A percentile compares a stretch with the other conserved stretches of the same genome.
phyloP scores from a whole-genome alignment of 116 monocot species.

The Thalassia testudinum region DNA sequence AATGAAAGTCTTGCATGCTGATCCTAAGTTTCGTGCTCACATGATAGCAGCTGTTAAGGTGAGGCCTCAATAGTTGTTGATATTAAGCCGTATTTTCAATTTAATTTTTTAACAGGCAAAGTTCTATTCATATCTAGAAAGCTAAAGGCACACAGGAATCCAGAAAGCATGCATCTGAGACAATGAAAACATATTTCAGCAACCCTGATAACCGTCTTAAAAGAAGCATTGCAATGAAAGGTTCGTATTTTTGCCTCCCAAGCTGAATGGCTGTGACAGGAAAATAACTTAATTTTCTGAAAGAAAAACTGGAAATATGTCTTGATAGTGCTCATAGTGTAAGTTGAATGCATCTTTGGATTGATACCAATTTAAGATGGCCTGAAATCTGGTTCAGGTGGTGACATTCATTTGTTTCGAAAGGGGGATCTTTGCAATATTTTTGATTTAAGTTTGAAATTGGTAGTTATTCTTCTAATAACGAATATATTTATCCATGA shows the following conservation, averaged over 20 bases:
- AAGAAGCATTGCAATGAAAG: constrained; percentile 93
- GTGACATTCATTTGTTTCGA: too few species aligned
- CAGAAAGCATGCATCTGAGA: constrained; percentile 71
- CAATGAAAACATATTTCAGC: constrained; percentile 60
- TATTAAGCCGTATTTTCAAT: not conserved
- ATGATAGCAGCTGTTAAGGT: constrained; percentile 92
- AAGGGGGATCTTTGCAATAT: too few species aligned
- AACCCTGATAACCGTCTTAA: constrained; percentile 83
- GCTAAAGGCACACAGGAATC: constrained; percentile 65
- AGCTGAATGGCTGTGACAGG: not conserved
- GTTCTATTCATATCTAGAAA: constrained; percentile 29
- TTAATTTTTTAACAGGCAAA: too few species aligned
- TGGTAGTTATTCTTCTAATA: too few species aligned
- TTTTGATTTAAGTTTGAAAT: too few species aligned
- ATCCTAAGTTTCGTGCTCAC: constrained; percentile 72
- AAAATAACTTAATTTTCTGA: not conserved
- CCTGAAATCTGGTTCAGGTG: too few species aligned
- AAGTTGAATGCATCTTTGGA: too few species aligned
- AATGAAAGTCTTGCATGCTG: constrained; percentile 87
- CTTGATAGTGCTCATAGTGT: too few species aligned
- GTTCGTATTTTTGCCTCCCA: constrained; percentile 7
- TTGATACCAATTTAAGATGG: too few species aligned
- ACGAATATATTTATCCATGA: too few species aligned
- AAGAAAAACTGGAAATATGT: too few species aligned
- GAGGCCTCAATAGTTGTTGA: not conserved